Conservation (phyloP, 2,329 filamentous ascomycete species). For the Colletotrichum acutatum region DNA sequence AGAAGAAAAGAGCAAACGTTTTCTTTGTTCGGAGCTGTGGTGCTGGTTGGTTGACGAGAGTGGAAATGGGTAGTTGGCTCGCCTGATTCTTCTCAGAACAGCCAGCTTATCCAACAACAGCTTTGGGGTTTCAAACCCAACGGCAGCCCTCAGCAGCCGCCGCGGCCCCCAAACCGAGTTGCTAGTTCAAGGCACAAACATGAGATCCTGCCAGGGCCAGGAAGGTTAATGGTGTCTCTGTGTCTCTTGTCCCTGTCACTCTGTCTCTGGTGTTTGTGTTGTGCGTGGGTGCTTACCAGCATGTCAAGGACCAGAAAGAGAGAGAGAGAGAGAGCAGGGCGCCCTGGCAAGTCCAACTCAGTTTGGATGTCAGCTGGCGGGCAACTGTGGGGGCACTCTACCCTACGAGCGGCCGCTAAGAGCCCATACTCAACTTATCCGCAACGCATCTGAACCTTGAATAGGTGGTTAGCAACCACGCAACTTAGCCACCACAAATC, state of each 20-base stretch:
- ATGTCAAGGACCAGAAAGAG: neutral
- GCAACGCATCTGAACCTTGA: conserved; percentile 7
- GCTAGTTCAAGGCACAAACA: conserved; percentile 5
- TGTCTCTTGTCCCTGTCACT: neutral
- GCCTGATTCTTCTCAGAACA: neutral
- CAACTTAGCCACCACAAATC: neutral
- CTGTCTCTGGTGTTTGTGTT: neutral
- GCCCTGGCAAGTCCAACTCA: neutral
- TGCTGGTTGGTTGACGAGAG: neutral
- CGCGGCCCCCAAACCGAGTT: neutral
- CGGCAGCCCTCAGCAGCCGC: neutral
- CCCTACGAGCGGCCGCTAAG: neutral
- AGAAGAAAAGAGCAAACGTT: conserved; percentile 17
- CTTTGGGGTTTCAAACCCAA: neutral
- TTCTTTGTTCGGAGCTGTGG: neutral
- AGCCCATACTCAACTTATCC: conserved; percentile 11
- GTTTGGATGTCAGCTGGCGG: neutral
- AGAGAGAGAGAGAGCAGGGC: neutral
- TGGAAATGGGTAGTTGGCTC: neutral
- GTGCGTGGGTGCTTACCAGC: neutral
- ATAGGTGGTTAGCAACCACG: neutral
- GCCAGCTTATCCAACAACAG: neutral
- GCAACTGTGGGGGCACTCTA: neutral
- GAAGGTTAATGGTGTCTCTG: neutral
- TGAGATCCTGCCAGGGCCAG: conserved; percentile 13